phyloP scores from a whole-genome alignment of 2,329 filamentous ascomycete species.

The Capronia americana region DNA sequence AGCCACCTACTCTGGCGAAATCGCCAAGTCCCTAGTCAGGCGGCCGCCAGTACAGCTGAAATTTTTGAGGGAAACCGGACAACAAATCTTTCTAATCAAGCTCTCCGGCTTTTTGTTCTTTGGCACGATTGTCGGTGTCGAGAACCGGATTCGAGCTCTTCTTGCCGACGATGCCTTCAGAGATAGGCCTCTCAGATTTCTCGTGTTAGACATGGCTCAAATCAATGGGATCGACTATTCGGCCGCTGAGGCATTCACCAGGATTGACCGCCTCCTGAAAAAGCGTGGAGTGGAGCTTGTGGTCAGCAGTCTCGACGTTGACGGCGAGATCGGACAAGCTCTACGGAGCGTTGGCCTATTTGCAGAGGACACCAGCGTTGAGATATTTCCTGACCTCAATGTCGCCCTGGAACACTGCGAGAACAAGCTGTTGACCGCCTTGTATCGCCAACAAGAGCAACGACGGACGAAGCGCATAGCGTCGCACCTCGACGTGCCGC shows the following conservation, averaged over 20 bases:
- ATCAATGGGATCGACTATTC: conserved; percentile 96
- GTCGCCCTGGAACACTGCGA: conserved; percentile 93
- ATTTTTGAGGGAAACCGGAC: conserved; percentile 83
- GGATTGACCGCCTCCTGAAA: conserved; percentile 82
- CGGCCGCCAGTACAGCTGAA: conserved; percentile 87
- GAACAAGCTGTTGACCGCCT: conserved; percentile 84
- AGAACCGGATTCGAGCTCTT: conserved; percentile 81
- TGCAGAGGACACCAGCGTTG: conserved; percentile 73
- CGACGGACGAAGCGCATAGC: conserved; percentile 39
- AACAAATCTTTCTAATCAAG: conserved; percentile 90
- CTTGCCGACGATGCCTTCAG: conserved; percentile 83
- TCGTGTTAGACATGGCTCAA: conserved; percentile 86
- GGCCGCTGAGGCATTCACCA: conserved; percentile 91
- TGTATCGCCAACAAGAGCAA: conserved; percentile 72
- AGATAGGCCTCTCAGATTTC: conserved; percentile 80
- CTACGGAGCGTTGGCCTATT: conserved; percentile 85
- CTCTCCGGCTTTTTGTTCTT: conserved; percentile 97
- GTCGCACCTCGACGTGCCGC: conserved; percentile 38
- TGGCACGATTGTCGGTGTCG: conserved; percentile 93
- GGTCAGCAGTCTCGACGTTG: conserved; percentile 79
- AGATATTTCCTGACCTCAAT: conserved; percentile 87
- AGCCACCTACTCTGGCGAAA: conserved; percentile 85
- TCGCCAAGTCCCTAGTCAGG: conserved; percentile 89
- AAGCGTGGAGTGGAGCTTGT: conserved; percentile 80
- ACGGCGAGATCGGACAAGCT: conserved; percentile 76